Evolutionary conservation across 306 rosid genomes (phyloP).

Genomic region (Bauhinia variegata): DNA sequence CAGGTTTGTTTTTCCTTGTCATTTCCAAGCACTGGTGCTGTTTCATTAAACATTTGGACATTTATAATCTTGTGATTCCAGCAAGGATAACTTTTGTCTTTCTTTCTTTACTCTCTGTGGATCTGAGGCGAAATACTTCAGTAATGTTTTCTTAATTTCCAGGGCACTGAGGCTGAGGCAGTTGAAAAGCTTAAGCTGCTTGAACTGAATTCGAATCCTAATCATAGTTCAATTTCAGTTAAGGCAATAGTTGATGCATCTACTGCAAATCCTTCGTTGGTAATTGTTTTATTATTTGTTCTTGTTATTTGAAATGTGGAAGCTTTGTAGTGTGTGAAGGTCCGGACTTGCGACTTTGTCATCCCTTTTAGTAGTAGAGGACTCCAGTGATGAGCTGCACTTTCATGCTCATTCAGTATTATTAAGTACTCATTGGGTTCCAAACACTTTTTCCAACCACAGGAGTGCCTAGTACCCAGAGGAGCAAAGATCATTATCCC

Average conservation of each 20-base stretch:
- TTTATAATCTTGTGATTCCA: conserved; percentile 38
- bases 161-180: conserved; percentile 77
- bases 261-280: conserved; percentile 68
- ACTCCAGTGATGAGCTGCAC: background rate
- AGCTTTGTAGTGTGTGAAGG: background rate
- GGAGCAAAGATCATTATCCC: too few relatives aligned
- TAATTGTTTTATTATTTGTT: conserved; percentile 44
- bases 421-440: conserved; percentile 13
- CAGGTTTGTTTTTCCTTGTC: conserved; percentile 53
- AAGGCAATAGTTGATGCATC: conserved; percentile 68
- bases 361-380: conserved; percentile 19
- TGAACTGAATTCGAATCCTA: conserved; percentile 61
- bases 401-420: conserved; percentile 4
- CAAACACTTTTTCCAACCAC: background rate
- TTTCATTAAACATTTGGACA: conserved; percentile 22
- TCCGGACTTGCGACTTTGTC: background rate
- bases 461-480: too few relatives aligned
- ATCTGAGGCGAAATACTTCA: conserved; percentile 24
- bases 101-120: conserved; percentile 8
- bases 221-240: conserved; percentile 57
- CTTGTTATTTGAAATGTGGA: conserved; percentile 24
- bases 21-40: conserved; percentile 26
- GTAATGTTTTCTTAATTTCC: conserved; percentile 43
- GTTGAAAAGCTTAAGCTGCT: conserved; percentile 83
- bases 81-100: conserved; percentile 31